Conservation (phyloP, 192 early-diverging fungal genomes). For the Fimicolochytrium jonesii region DNA sequence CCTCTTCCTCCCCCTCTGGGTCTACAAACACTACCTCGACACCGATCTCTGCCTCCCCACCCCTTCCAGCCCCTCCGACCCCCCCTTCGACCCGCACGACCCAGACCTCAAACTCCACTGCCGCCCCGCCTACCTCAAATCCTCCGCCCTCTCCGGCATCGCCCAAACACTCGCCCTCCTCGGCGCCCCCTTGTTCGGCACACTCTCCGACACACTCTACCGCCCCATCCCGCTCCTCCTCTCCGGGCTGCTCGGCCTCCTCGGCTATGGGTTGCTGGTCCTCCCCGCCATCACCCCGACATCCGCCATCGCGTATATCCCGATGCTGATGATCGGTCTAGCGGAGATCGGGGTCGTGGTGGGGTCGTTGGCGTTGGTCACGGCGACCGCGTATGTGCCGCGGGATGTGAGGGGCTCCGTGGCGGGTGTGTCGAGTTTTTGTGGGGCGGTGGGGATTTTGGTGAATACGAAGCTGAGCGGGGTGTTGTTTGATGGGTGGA, state of each 20-base stretch:
- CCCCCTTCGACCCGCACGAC: constrained; percentile 4
- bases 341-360: constrained; percentile 69
- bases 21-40: constrained; percentile 56
- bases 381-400: constrained; percentile 41
- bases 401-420: constrained; percentile 52
- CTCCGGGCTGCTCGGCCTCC: constrained; percentile 45
- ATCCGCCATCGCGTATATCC: constrained; percentile 33
- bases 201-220: constrained; percentile 31
- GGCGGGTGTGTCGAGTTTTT: constrained; percentile 58
- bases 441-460: constrained; percentile 64
- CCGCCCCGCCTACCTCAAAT: constrained; percentile 34
- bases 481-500: constrained; percentile 47
- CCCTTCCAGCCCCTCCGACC: no score
- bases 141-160: constrained; percentile 47
- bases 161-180: constrained; percentile 63
- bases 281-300: constrained; percentile 43
- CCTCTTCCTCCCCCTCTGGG: constrained; percentile 55
- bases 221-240: constrained; percentile 33
- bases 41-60: constrained; percentile 56
- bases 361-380: constrained; percentile 58
- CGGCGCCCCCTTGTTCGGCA: constrained; percentile 59
- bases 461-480: constrained; percentile 61
- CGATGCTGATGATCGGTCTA: constrained; percentile 44
- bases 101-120: constrained; percentile 39
- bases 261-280: constrained; percentile 52